These are phyloP conservation scores for Rachicladosporium sp. DNA, from an alignment of 2,329 filamentous ascomycete genomes.

Conservation along the genomic window DNA sequence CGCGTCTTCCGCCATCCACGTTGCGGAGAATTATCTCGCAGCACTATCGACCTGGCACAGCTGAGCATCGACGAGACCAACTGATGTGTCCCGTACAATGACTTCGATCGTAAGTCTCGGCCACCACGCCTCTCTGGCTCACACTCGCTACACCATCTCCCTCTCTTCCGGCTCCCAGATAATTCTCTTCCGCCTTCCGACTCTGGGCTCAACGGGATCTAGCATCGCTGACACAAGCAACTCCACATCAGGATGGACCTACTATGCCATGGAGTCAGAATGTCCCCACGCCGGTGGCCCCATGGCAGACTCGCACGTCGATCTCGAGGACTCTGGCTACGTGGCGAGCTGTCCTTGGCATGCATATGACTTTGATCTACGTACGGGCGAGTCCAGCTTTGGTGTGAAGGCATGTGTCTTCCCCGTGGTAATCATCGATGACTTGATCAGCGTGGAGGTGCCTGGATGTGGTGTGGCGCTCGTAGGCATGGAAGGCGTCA, in stretches of 20 bases:
- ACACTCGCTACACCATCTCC: conserved; percentile 6
- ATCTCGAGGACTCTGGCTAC: conserved; percentile 9
- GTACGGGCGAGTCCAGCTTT: conserved; percentile 8
- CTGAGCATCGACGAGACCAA: too few relatives aligned
- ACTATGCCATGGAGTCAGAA: conserved; percentile 9
- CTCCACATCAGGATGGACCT: conserved; percentile 7
- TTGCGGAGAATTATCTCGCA: too few relatives aligned
- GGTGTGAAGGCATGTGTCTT: conserved; percentile 8
- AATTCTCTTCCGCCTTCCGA: conserved; percentile 7
- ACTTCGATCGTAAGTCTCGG: conserved; percentile 2
- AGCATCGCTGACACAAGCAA: conserved; percentile 1
- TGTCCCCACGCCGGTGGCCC: conserved; percentile 9
- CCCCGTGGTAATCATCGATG: conserved; percentile 2
- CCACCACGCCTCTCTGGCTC: conserved; percentile 3
- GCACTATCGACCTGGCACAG: too few relatives aligned
- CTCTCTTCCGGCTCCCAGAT: conserved; percentile 8
- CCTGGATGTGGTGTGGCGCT: conserved; percentile 1
- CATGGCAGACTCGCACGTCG: conserved; percentile 9
- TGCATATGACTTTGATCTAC: conserved; percentile 8
- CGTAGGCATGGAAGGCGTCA: conserved; percentile 4
- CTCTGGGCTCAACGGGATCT: not conserved
- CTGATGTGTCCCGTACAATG: not conserved
- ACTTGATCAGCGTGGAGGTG: conserved; percentile 1
- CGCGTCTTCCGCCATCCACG: too few relatives aligned
- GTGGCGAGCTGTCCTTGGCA: conserved; percentile 10